A percentile compares a stretch with the other conserved stretches of the same genome.
phyloP scores from a whole-genome alignment of 345 rosid genomes.

The Pelargonium nanum region DNA sequence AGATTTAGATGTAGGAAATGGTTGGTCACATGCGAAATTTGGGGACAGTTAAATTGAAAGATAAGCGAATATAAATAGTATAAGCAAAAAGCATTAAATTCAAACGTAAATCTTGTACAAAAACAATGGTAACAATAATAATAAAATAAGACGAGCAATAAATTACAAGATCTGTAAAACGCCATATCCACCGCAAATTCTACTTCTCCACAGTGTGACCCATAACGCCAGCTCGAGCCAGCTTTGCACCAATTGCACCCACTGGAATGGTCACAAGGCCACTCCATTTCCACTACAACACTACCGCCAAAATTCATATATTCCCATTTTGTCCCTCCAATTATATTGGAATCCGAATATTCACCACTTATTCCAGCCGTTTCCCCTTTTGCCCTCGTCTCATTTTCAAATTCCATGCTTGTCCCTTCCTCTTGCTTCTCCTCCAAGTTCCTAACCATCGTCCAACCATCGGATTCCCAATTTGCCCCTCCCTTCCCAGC shows the following conservation, averaged over 20 bases:
- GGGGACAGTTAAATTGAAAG: too few relatives aligned
- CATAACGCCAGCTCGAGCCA: neutral
- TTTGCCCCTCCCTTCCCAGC: conserved; percentile 19
- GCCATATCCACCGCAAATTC: neutral
- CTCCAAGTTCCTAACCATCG: conserved; percentile 22
- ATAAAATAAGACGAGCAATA: conserved; percentile 4
- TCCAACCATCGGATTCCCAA: conserved; percentile 64
- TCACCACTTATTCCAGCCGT: conserved; percentile 15
- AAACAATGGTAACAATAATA: conserved; percentile 11
- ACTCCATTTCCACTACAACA: neutral
- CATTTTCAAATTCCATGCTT: conserved; percentile 16
- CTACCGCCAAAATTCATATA: too few relatives aligned
- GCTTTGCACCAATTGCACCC: neutral
- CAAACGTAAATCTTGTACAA: neutral
- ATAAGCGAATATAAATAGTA: too few relatives aligned
- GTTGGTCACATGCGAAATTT: too few relatives aligned
- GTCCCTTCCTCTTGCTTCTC: conserved; percentile 8
- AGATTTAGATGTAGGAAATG: too few relatives aligned
- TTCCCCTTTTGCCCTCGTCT: conserved; percentile 14
- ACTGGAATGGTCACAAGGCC: neutral
- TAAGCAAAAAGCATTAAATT: neutral
- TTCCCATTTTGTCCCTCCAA: conserved; percentile 11
- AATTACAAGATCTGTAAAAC: conserved; percentile 12
- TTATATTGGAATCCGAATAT: conserved; percentile 1
- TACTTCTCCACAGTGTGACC: neutral